phyloP scores from a whole-genome alignment of 495 filamentous ascomycete genomes.

The Penicillium manginii region DNA sequence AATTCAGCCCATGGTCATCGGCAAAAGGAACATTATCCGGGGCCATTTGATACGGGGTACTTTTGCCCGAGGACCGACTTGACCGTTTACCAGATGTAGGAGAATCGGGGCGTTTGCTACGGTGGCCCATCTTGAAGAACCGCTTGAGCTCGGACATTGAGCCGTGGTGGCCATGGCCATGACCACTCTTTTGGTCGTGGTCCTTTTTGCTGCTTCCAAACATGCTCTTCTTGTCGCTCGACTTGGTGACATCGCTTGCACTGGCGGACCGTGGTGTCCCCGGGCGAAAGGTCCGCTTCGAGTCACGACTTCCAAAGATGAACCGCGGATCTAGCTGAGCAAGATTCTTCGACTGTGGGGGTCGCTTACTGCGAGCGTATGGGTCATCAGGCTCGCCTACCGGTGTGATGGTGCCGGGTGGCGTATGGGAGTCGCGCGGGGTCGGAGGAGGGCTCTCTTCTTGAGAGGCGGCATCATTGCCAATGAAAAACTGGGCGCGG shows the following conservation, averaged over 20 bases:
- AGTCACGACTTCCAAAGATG: constrained; percentile 69
- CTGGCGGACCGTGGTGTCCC: constrained; percentile 49
- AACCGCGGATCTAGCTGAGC: constrained; percentile 81
- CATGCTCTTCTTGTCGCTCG: constrained; percentile 50
- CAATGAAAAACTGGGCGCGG: constrained; percentile 73
- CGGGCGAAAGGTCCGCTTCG: constrained; percentile 48
- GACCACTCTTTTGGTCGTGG: constrained; percentile 42
- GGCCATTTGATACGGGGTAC: constrained; percentile 61
- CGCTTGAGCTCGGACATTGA: constrained; percentile 95
- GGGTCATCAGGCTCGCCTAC: constrained; percentile 84
- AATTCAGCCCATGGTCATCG: constrained; percentile 87
- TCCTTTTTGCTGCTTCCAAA: constrained; percentile 53
- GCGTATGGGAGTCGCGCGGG: constrained; percentile 61
- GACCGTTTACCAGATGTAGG: constrained; percentile 51
- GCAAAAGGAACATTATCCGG: constrained; percentile 80
- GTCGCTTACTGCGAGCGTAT: constrained; percentile 80
- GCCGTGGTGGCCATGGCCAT: constrained; percentile 54
- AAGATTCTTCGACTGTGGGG: constrained; percentile 68
- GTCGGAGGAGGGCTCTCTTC: constrained; percentile 59
- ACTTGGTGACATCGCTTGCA: constrained; percentile 48
- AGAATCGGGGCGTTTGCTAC: constrained; percentile 67
- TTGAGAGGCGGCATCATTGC: constrained; percentile 57
- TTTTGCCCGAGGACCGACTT: constrained; percentile 53
- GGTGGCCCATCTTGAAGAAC: constrained; percentile 79
- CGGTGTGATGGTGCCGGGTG: constrained; percentile 72